phyloP scores from a whole-genome alignment of 1,284 basidiomycete species.

The Irpex rosettiformis region DNA sequence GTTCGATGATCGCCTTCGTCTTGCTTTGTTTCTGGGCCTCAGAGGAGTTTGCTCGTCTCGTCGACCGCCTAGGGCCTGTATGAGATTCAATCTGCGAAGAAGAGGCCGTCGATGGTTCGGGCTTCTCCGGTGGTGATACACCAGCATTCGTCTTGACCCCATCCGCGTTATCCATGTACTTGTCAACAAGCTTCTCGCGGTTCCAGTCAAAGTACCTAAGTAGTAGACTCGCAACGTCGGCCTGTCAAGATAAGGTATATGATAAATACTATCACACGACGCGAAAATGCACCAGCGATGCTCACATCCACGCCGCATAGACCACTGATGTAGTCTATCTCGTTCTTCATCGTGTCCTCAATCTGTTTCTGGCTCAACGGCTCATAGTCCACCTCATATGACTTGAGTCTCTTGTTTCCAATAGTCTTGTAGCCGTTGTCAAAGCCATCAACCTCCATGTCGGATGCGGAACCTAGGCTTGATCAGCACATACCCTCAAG shows the following conservation, averaged over 20 bases:
- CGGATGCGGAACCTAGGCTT: conserved; percentile 43
- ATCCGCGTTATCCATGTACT: conserved; percentile 88
- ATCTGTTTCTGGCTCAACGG: conserved; percentile 73
- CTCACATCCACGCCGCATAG: conserved; percentile 81
- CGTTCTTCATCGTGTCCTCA: conserved; percentile 70
- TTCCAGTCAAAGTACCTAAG: conserved; percentile 92
- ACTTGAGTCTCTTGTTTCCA: conserved; percentile 57
- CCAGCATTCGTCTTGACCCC: conserved; percentile 74
- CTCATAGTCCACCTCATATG: conserved; percentile 77
- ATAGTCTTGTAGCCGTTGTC: conserved; percentile 59
- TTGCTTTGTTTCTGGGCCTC: conserved; percentile 31
- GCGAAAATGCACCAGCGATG: not conserved
- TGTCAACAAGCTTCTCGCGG: conserved; percentile 92
- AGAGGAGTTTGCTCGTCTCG: conserved; percentile 36
- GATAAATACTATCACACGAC: not conserved
- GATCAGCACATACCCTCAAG: conserved; percentile 16
- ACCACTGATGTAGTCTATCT: conserved; percentile 80
- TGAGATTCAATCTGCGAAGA: conserved; percentile 13
- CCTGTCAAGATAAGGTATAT: conserved; percentile 16
- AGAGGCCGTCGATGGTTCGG: conserved; percentile 13
- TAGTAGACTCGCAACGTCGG: conserved; percentile 68
- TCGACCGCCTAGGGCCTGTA: conserved; percentile 20
- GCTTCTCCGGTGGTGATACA: conserved; percentile 33
- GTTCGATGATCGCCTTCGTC: conserved; percentile 24
- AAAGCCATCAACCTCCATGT: conserved; percentile 62